phyloP scores from a whole-genome alignment of 306 rosid genomes.

The Glycine latifolia region DNA sequence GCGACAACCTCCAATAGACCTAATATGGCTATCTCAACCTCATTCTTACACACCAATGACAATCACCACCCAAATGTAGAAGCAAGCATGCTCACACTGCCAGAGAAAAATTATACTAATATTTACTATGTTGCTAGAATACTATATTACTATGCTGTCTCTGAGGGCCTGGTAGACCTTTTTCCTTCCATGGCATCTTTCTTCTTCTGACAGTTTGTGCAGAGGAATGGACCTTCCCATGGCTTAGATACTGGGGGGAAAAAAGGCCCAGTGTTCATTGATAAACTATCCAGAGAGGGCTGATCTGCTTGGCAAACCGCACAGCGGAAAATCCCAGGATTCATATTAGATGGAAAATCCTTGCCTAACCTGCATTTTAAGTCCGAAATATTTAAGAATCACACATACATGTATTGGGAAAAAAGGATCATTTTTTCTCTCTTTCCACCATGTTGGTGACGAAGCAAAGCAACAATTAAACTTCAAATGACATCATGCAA shows the following conservation, averaged over 20 bases:
- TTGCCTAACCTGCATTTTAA: slow-evolving; percentile 75
- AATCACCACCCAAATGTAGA: slow-evolving; percentile 55
- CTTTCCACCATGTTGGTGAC: neutral
- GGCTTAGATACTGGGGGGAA: slow-evolving; percentile 73
- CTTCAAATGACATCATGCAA: neutral
- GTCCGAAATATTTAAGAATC: slow-evolving; percentile 30
- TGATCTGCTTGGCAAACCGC: slow-evolving; percentile 93
- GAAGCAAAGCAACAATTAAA: neutral
- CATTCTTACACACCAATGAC: slow-evolving; percentile 45
- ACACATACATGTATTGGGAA: neutral
- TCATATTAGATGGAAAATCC: slow-evolving; percentile 61
- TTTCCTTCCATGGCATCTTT: slow-evolving; percentile 96
- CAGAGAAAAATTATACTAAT: slow-evolving; percentile 53
- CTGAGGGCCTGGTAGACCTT: slow-evolving; percentile 63
- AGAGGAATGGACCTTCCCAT: slow-evolving; percentile 89
- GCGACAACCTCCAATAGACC: slow-evolving; percentile 51
- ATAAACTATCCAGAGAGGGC: slow-evolving; percentile 66
- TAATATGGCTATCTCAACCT: too few relatives aligned
- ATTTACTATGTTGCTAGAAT: slow-evolving; percentile 43
- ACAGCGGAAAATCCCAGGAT: slow-evolving; percentile 77
- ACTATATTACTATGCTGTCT: slow-evolving; percentile 53
- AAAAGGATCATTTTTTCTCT: neutral
- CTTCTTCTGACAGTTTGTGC: slow-evolving; percentile 72
- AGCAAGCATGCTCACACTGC: slow-evolving; percentile 69
- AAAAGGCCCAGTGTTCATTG: slow-evolving; percentile 70